Percentiles rank a stretch among this genome's conserved stretches.
phyloP scores from a whole-genome alignment of 176 grass and related monocot genomes.

The Musa troglodytarum region DNA sequence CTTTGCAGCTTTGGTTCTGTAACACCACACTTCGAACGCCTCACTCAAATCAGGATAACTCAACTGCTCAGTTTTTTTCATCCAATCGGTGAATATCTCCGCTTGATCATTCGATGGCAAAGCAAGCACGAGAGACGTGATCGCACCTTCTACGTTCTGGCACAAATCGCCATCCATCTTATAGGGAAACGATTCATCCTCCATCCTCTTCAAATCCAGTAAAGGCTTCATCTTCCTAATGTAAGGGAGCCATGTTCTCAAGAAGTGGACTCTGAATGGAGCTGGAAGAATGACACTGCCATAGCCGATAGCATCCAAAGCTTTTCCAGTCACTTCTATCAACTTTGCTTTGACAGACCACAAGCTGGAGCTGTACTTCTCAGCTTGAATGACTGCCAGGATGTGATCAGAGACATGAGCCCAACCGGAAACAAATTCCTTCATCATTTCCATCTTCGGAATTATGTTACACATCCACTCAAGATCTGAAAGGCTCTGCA shows the following conservation, averaged over 20 bases:
- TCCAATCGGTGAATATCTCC: constrained; percentile 74
- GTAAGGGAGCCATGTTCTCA: constrained; percentile 83
- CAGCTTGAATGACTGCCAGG: constrained; percentile 41
- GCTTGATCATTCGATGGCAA: constrained; percentile 78
- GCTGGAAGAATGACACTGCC: constrained; percentile 66
- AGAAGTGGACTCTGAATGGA: constrained; percentile 41
- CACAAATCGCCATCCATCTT: constrained; percentile 58
- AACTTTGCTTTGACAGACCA: constrained; percentile 59
- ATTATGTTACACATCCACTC: constrained; percentile 65
- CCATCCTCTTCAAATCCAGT: constrained; percentile 47
- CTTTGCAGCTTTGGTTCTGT: constrained; percentile 70
- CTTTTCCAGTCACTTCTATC: constrained; percentile 74
- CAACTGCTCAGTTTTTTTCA: constrained; percentile 55
- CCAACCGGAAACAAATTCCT: constrained; percentile 73
- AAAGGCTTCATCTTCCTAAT: constrained; percentile 49
- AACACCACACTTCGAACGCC: constrained; percentile 97
- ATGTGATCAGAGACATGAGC: constrained; percentile 44
- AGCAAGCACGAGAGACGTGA: constrained; percentile 61
- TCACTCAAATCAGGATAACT: constrained; percentile 88
- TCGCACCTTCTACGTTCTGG: constrained; percentile 79
- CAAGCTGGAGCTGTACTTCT: constrained; percentile 45
- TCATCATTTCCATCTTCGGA: constrained; percentile 72
- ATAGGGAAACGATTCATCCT: constrained; percentile 27
- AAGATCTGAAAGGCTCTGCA: constrained; percentile 57
- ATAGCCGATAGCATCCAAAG: constrained; percentile 73